Conservation (phyloP, 805 yeast species). For the Myxozyma mucilagina region DNA sequence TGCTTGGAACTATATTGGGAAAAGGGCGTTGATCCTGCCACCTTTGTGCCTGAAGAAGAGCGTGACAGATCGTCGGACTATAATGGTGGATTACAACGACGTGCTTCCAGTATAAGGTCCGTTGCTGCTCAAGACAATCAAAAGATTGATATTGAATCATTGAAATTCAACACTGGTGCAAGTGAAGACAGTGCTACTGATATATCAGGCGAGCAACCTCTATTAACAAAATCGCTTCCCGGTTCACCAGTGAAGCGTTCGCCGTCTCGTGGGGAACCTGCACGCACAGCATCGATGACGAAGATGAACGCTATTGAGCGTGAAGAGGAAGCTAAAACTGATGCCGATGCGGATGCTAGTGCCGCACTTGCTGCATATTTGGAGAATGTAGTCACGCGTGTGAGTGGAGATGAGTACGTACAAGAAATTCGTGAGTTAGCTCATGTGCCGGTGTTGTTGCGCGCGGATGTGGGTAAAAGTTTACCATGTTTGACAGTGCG, state of each 20-base stretch:
- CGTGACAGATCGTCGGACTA: slow-evolving; percentile 53
- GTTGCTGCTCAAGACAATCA: slow-evolving; percentile 50
- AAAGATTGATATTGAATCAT: slow-evolving; percentile 14
- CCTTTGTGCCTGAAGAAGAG: slow-evolving; percentile 89
- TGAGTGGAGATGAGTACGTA: slow-evolving; percentile 52
- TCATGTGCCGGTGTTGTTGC: slow-evolving; percentile 77
- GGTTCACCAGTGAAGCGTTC: slow-evolving; percentile 36
- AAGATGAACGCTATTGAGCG: slow-evolving; percentile 25
- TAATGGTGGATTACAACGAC: slow-evolving; percentile 72
- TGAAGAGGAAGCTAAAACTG: neutral
- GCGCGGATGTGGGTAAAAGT: slow-evolving; percentile 95
- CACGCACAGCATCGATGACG: slow-evolving; percentile 35
- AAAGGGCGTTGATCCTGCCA: slow-evolving; percentile 86
- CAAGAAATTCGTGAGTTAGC: slow-evolving; percentile 80
- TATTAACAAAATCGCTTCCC: slow-evolving; percentile 39
- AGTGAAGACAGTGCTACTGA: neutral
- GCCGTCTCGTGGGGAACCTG: slow-evolving; percentile 31
- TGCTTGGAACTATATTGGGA: slow-evolving; percentile 88
- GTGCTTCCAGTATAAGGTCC: slow-evolving; percentile 69
- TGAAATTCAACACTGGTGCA: slow-evolving; percentile 10
- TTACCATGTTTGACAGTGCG: slow-evolving; percentile 92
- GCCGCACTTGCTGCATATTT: slow-evolving; percentile 59
- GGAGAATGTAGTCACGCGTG: slow-evolving; percentile 55
- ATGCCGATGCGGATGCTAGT: slow-evolving; percentile 33
- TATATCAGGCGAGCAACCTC: neutral